Percentiles rank a stretch among this genome's conserved stretches.
These are phyloP conservation scores for Hygrocybe coccinea DNA, from an alignment of 768 basidiomycete species.

Conservation along the genomic window DNA sequence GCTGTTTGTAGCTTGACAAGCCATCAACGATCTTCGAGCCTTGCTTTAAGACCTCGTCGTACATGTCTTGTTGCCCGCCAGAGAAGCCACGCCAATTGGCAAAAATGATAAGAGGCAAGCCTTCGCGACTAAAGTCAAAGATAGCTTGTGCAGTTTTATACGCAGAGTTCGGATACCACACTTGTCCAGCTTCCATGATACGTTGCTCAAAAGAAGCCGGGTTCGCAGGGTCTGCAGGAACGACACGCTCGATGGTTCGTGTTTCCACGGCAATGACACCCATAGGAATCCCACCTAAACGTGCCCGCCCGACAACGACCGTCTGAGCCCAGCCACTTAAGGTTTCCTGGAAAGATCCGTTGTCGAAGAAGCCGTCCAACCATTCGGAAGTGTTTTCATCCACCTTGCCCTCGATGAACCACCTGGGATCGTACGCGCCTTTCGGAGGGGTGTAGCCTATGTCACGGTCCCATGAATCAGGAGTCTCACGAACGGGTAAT, in stretches of 20 bases:
- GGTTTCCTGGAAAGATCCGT: slow-evolving; percentile 96
- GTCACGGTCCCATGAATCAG: slow-evolving; percentile 87
- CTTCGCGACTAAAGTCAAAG: slow-evolving; percentile 97
- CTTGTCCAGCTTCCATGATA: slow-evolving; percentile 99
- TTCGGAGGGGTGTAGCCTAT: slow-evolving; percentile 89
- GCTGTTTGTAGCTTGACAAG: slow-evolving; percentile 92
- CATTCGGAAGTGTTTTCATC: slow-evolving; percentile 77
- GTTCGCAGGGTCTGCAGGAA: slow-evolving; percentile 97
- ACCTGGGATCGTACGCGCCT: slow-evolving; percentile 92
- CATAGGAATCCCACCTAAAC: slow-evolving; percentile 93
- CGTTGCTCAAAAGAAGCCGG: slow-evolving; percentile 93
- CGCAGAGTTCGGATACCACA: slow-evolving; percentile 99
- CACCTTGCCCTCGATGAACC: slow-evolving; percentile 93
- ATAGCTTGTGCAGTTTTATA: slow-evolving; percentile 99
- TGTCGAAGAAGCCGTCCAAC: slow-evolving; percentile 93
- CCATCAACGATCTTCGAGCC: slow-evolving; percentile 99
- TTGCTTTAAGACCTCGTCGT: slow-evolving; percentile 94
- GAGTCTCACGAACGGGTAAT: slow-evolving; percentile 69
- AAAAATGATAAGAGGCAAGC: slow-evolving; percentile 94
- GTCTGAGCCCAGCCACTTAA: slow-evolving; percentile 99
- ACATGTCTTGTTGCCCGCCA: slow-evolving; percentile 99
- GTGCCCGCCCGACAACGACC: slow-evolving; percentile 93
- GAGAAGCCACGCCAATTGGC: slow-evolving; percentile 99
- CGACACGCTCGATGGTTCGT: slow-evolving; percentile 91
- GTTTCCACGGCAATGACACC: slow-evolving; percentile 99